These are phyloP conservation scores for Phyllosticta capitalensis DNA, from an alignment of 2,329 filamentous ascomycete species.

Conservation along the genomic window DNA sequence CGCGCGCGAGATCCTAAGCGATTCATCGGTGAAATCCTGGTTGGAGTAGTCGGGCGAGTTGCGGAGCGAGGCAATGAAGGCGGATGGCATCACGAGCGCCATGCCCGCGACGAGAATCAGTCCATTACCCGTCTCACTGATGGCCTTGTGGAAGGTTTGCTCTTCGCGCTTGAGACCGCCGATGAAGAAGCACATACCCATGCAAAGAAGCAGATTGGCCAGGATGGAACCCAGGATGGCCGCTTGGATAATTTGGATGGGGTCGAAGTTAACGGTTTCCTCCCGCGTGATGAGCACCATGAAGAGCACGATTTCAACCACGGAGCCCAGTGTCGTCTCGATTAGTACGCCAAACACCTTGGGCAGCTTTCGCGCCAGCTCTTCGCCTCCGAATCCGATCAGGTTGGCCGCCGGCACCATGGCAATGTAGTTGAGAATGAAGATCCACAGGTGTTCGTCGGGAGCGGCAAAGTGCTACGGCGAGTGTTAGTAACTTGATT, in stretches of 20 bases:
- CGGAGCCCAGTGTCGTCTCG: conserved; percentile 54
- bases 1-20: conserved; percentile 58
- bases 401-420: conserved; percentile 71
- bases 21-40: conserved; percentile 31
- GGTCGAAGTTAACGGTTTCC: conserved; percentile 18
- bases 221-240: conserved; percentile 77
- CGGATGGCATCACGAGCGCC: conserved; percentile 39
- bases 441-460: conserved; percentile 53
- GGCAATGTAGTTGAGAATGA: conserved; percentile 62
- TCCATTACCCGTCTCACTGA: conserved; percentile 71
- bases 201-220: conserved; percentile 69
- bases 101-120: conserved; percentile 68
- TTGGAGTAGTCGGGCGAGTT: conserved; percentile 16
- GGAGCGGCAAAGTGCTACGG: conserved; percentile 42
- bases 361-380: conserved; percentile 64
- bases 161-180: conserved; percentile 61
- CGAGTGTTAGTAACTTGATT: background rate
- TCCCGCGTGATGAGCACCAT: conserved; percentile 56
- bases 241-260: conserved; percentile 63
- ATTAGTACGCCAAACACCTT: conserved; percentile 58
- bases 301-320: conserved; percentile 77
- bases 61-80: conserved; percentile 42
- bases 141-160: conserved; percentile 61
- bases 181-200: conserved; percentile 71
- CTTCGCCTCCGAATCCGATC: conserved; percentile 64